phyloP scores from a whole-genome alignment of 2,329 filamentous ascomycete species.

The Sordariomycetes sp. region DNA sequence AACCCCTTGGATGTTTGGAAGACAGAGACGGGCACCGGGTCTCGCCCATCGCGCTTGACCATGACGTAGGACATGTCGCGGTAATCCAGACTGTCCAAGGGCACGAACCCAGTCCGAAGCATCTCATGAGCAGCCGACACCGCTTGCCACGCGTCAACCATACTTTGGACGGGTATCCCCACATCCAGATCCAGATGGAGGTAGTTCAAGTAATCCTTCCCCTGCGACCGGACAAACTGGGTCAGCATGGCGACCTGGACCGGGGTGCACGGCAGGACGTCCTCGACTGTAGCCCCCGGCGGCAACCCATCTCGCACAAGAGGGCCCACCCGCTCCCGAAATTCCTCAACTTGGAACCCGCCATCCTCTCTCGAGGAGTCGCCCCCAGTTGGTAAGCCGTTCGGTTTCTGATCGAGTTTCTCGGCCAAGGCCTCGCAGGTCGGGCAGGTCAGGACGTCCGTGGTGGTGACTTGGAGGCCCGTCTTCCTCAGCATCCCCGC shows the following conservation, averaged over 20 bases:
- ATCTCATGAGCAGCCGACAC: conserved; percentile 53
- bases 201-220: conserved; percentile 66
- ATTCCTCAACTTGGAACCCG: background rate
- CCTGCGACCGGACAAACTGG: conserved; percentile 58
- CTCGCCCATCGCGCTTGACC: conserved; percentile 42
- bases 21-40: conserved; percentile 9
- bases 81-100: conserved; percentile 39
- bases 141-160: conserved; percentile 49
- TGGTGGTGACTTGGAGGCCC: conserved; percentile 49
- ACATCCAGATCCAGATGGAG: conserved; percentile 41
- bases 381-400: background rate
- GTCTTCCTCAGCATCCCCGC: conserved; percentile 53
- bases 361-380: background rate
- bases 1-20: conserved; percentile 11
- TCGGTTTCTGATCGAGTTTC: background rate
- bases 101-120: conserved; percentile 63
- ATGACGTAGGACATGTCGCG: conserved; percentile 58
- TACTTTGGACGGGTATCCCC: conserved; percentile 20
- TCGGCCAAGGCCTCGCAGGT: conserved; percentile 22
- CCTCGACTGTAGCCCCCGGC: background rate
- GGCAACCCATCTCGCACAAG: background rate
- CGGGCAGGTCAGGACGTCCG: conserved; percentile 61
- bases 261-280: conserved; percentile 56
- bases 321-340: background rate
- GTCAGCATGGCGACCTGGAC: conserved; percentile 73